Evolutionary conservation across 495 filamentous ascomycete species (phyloP), one percentile per base, ranked within the genome.

Genomic region (Penicillium atrosanguineum): DNA sequence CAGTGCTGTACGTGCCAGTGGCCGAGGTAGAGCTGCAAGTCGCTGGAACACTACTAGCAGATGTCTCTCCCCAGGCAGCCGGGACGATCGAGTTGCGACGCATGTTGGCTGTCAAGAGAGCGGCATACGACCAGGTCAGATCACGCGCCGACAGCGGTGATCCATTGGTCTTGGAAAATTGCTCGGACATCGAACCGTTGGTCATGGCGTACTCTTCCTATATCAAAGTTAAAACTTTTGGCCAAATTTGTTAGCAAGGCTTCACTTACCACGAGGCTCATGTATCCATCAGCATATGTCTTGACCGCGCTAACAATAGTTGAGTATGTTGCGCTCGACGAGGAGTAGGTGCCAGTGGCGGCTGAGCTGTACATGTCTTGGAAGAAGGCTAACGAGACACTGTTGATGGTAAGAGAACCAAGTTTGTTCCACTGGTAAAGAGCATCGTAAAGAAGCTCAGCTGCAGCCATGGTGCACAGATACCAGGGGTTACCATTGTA

Each of bases 401-500:
- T 63, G n/a, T 73, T 81, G 21, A 85, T 75, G 7, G 69, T 77
- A 53, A 85, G 63, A 21, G 74, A 80, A 14, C 76, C 73, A 39
- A 69, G 58, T 14, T 65, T 58, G 56, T 82, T 73, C 79, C 80
- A 84, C 34, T 84, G 80, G 50, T 82, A 80, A 6, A 87, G 38
- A 6, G 84, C 82, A 55, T 83, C 81, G 59, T 87, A 88, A 19
- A 88, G 73, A 57, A 80, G 78, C 63, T 88, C 85, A 9, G 83
- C 85, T 2, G 83, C 83, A 9, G 82, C 83, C 40, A 86, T 68
- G 1, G 83, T 87, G 56, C 73, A 73, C 8, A 89, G 73, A 56
- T 84, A 87, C 85, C 84, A 87, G 4, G 83, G 83, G 66, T 87
- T 85, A 16, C 84, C 86, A 53, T 81, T 78, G 55, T 83, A 86